A percentile compares a stretch with the other conserved stretches of the same genome.
phyloP scores from a whole-genome alignment of 768 basidiomycete species.

The Phallus indusiatus region DNA sequence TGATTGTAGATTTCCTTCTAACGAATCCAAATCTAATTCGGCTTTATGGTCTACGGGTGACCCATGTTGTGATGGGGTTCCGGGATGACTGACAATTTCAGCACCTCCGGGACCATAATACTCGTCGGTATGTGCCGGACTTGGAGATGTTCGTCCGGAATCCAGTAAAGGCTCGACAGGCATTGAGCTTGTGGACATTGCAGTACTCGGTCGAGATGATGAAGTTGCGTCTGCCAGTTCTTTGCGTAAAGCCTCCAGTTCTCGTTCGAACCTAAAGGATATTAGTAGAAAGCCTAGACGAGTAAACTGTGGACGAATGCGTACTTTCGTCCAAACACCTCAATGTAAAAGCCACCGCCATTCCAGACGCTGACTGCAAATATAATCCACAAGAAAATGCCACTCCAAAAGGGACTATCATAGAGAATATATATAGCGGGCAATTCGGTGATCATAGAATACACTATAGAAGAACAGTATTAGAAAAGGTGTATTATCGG shows the following conservation, averaged over 20 bases:
- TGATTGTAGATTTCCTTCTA: constrained; percentile 7
- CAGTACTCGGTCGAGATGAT: constrained; percentile 34
- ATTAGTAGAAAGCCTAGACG: too few species aligned
- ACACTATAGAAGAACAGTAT: constrained; percentile 38
- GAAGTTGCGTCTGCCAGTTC: constrained; percentile 68
- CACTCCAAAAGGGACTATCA: constrained; percentile 69
- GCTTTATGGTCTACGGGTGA: constrained; percentile 15
- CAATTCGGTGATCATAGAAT: constrained; percentile 76
- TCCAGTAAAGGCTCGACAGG: constrained; percentile 17
- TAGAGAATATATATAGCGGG: constrained; percentile 81
- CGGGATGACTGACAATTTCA: constrained; percentile 7
- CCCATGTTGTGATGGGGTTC: constrained; percentile 23
- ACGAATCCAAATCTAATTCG: constrained; percentile 11
- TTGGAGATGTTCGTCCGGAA: constrained; percentile 4
- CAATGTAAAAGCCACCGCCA: constrained; percentile 91
- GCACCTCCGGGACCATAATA: constrained; percentile 31
- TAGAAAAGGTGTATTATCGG: constrained; percentile 8
- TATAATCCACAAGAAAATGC: constrained; percentile 65
- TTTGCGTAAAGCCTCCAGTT: constrained; percentile 82
- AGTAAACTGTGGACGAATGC: constrained; percentile 31
- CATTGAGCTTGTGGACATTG: constrained; percentile 38
- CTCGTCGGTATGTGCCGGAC: constrained; percentile 28
- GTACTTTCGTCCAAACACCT: constrained; percentile 93
- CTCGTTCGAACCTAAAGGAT: constrained; percentile 94
- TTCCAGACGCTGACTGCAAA: constrained; percentile 92